Evolutionary conservation across 805 yeast genomes (phyloP).

Genomic region (Candida corydali): DNA sequence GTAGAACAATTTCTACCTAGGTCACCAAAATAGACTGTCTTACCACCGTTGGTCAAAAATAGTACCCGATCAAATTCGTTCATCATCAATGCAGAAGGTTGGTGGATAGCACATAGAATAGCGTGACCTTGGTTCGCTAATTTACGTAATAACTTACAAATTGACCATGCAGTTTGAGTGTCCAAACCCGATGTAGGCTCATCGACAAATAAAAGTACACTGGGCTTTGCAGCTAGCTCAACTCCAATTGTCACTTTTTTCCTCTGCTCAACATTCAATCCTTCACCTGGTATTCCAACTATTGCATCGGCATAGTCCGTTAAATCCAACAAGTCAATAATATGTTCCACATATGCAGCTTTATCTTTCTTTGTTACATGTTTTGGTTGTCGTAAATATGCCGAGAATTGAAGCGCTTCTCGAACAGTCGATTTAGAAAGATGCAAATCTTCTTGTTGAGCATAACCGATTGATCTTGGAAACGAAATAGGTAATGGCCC

Average conservation of each 20-base stretch:
- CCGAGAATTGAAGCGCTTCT: slow-evolving; percentile 68
- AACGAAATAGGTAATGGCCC: slow-evolving; percentile 55
- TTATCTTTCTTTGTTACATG: slow-evolving; percentile 53
- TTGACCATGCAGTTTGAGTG: slow-evolving; percentile 44
- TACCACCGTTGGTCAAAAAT: slow-evolving; percentile 70
- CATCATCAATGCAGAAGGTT: slow-evolving; percentile 77
- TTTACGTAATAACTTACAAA: slow-evolving; percentile 37
- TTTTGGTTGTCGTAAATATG: slow-evolving; percentile 64
- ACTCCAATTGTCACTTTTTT: slow-evolving; percentile 37
- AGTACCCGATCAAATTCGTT: slow-evolving; percentile 73
- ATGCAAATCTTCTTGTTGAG: slow-evolving; percentile 79
- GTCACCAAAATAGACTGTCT: slow-evolving; percentile 79
- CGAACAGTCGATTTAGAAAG: slow-evolving; percentile 68
- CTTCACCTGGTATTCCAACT: slow-evolving; percentile 74
- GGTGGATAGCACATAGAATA: slow-evolving; percentile 63
- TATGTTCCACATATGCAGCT: slow-evolving; percentile 61
- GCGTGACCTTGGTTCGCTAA: slow-evolving; percentile 40
- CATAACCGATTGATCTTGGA: slow-evolving; percentile 76
- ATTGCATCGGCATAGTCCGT: slow-evolving; percentile 66
- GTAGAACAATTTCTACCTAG: slow-evolving; percentile 61
- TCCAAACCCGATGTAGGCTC: slow-evolving; percentile 44
- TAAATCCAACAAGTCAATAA: slow-evolving; percentile 65
- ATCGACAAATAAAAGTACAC: slow-evolving; percentile 16
- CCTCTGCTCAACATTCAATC: slow-evolving; percentile 39
- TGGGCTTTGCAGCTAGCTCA: slow-evolving; percentile 9